Percentiles rank a stretch among this genome's conserved stretches.
These are phyloP conservation scores for Phytopythium litorale DNA, from an alignment of 352 stramenopile genomes.

Conservation along the genomic window DNA sequence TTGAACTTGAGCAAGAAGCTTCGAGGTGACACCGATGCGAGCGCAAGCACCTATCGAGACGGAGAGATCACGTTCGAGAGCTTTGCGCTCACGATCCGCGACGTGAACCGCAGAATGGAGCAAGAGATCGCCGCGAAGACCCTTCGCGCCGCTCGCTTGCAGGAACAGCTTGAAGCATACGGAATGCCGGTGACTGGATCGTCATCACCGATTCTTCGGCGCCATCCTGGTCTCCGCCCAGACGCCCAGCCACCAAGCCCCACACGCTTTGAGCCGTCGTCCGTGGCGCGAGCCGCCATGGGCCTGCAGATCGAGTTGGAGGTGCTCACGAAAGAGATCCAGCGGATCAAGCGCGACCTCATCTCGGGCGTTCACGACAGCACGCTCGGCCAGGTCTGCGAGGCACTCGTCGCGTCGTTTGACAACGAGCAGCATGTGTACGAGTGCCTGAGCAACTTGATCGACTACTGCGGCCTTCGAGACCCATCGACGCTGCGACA, in stretches of 20 bases:
- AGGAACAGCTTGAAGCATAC: conserved; percentile 27
- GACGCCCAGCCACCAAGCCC: neutral
- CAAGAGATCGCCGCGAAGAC: conserved; percentile 56
- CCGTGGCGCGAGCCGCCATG: conserved; percentile 2
- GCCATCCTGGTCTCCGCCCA: neutral
- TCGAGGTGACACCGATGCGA: neutral
- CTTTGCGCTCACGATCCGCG: conserved; percentile 51
- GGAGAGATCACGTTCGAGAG: conserved; percentile 70
- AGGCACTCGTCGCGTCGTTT: conserved; percentile 57
- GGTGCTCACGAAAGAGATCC: conserved; percentile 45
- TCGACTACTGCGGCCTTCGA: conserved; percentile 41
- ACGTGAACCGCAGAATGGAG: conserved; percentile 62
- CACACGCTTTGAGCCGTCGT: neutral
- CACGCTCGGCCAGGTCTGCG: conserved; percentile 50
- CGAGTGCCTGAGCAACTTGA: conserved; percentile 59
- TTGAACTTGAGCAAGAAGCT: neutral
- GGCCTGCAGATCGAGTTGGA: conserved; percentile 45
- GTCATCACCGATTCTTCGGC: conserved; percentile 5
- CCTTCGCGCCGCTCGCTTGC: conserved; percentile 39
- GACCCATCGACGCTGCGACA: conserved; percentile 42
- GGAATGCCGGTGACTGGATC: neutral
- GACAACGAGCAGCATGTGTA: conserved; percentile 75
- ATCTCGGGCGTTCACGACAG: conserved; percentile 42
- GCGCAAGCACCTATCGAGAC: conserved; percentile 19
- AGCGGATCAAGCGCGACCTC: conserved; percentile 42